Evolutionary conservation across 495 filamentous ascomycete genomes (phyloP).

Genomic region (Trypethelium eluteriae): DNA sequence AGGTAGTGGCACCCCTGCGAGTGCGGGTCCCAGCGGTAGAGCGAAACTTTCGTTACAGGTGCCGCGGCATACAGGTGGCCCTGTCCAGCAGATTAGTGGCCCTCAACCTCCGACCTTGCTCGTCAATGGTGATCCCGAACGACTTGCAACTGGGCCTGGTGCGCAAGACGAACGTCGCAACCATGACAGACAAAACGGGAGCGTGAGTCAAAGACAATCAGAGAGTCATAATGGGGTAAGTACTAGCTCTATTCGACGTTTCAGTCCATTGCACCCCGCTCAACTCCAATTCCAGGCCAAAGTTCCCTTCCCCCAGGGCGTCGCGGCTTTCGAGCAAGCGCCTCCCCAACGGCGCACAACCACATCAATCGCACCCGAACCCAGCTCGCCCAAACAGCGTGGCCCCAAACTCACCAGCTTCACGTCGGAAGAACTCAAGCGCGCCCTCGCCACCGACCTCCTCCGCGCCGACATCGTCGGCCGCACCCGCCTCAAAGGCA

Average conservation of each 20-base stretch:
- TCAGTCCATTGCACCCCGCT: slow-evolving; percentile 8
- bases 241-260: background rate
- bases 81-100: slow-evolving; percentile 65
- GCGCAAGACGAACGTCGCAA: slow-evolving; percentile 2
- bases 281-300: slow-evolving; percentile 19
- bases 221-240: background rate
- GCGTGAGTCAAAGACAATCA: background rate
- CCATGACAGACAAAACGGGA: background rate
- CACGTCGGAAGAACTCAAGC: slow-evolving; percentile 28
- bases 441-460: slow-evolving; percentile 33
- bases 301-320: slow-evolving; percentile 14
- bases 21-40: slow-evolving; percentile 38
- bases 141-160: slow-evolving; percentile 13
- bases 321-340: slow-evolving; percentile 7
- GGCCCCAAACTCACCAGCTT: slow-evolving; percentile 15
- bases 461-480: slow-evolving; percentile 32
- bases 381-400: slow-evolving; percentile 6
- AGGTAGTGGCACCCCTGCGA: slow-evolving; percentile 28
- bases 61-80: slow-evolving; percentile 62
- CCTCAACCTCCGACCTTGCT: slow-evolving; percentile 48
- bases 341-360: background rate
- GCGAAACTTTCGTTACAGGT: slow-evolving; percentile 71
- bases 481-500: slow-evolving; percentile 31
- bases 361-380: background rate
- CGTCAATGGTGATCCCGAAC: slow-evolving; percentile 55